phyloP scores from a whole-genome alignment of 2,329 filamentous ascomycete species.

The Verticillium isaacii region DNA sequence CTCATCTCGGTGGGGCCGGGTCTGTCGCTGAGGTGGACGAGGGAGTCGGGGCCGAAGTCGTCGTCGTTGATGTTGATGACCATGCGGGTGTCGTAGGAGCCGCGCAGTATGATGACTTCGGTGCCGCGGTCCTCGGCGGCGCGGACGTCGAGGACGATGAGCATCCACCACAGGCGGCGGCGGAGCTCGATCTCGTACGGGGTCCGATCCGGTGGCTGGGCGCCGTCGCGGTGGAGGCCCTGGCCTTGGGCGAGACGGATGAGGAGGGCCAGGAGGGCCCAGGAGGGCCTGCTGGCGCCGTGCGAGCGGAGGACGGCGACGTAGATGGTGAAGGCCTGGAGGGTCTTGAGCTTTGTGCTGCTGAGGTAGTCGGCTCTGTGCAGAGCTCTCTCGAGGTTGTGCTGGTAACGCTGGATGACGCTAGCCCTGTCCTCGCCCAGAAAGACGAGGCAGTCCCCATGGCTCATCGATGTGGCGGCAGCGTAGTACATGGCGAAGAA shows the following conservation, averaged over 20 bases:
- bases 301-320: constrained; percentile 17
- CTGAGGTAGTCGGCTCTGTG: constrained; percentile 38
- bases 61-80: constrained; percentile 51
- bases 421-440: constrained; percentile 29
- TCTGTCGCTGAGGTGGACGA: constrained; percentile 25
- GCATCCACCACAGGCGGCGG: constrained; percentile 57
- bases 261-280: constrained; percentile 34
- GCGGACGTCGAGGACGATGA: constrained; percentile 55
- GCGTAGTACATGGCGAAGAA: constrained; percentile 39
- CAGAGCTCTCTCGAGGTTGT: constrained; percentile 30
- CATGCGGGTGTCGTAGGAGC: constrained; percentile 39
- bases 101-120: constrained; percentile 33
- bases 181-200: constrained; percentile 56
- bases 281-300: constrained; percentile 26
- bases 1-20: constrained; percentile 35
- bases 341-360: constrained; percentile 28
- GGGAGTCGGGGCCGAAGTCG: constrained; percentile 35
- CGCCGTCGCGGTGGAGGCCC: constrained; percentile 36
- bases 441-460: constrained; percentile 22
- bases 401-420: constrained; percentile 24
- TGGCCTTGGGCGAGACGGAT: constrained; percentile 38
- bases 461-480: constrained; percentile 27
- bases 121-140: constrained; percentile 50
- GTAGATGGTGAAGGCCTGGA: constrained; percentile 38
- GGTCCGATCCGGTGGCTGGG: constrained; percentile 22